A percentile compares a stretch with the other conserved stretches of the same genome.
Evolutionary conservation across 345 rosid species (phyloP).

Genomic region (Citrus mangshanensis): DNA sequence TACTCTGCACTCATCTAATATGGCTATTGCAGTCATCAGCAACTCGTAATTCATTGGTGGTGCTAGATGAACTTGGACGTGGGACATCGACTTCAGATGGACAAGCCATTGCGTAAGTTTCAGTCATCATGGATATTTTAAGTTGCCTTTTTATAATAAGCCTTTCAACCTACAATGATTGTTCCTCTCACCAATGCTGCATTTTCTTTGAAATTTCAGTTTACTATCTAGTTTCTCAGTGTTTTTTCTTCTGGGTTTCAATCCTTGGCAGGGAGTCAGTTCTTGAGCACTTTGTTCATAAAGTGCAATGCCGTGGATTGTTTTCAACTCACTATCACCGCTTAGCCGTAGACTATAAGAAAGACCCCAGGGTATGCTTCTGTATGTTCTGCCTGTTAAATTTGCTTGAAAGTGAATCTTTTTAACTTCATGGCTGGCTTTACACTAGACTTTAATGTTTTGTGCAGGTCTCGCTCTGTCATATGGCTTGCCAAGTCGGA

Average conservation of each 20-base stretch:
- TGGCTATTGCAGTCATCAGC: constrained; percentile 66
- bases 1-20: neutral
- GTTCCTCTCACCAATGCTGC: neutral
- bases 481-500: constrained; percentile 93
- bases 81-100: constrained; percentile 98
- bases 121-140: neutral
- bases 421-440: neutral
- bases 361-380: constrained; percentile 53
- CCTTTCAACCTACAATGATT: neutral
- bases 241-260: neutral
- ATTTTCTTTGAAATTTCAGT: neutral
- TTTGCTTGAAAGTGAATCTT: neutral
- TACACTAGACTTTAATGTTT: neutral
- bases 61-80: constrained; percentile 95
- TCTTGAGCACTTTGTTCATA: constrained; percentile 79
- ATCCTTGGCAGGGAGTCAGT: constrained; percentile 66
- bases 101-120: constrained; percentile 95
- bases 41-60: constrained; percentile 75
- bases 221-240: neutral
- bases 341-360: constrained; percentile 66
- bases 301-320: constrained; percentile 83
- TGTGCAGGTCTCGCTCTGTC: constrained; percentile 79
- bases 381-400: neutral
- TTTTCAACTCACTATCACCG: constrained; percentile 97
- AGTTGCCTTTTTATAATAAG: neutral